A percentile compares a stretch with the other conserved stretches of the same genome.
Conservation (phyloP, 1,139 yeast species). For the Suhomyces terraborum region DNA sequence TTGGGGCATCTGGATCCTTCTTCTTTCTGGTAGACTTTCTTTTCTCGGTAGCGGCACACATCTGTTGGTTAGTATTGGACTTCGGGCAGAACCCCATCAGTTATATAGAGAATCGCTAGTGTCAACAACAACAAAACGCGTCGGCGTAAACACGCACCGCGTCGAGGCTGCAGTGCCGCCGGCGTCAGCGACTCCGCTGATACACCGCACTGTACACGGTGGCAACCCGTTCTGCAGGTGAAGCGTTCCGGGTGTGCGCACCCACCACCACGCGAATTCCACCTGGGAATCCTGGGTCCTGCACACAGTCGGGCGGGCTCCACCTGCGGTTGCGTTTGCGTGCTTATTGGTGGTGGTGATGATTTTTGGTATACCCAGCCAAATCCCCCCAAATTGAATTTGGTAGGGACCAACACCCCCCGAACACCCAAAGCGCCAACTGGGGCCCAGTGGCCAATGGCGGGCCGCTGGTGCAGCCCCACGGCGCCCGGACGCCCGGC, state of each 20-base stretch:
- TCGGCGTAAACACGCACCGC: not conserved
- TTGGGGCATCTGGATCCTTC: slow-evolving; percentile 97
- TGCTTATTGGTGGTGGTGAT: slow-evolving; percentile 10
- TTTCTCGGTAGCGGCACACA: slow-evolving; percentile 38
- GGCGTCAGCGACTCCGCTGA: not conserved
- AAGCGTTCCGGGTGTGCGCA: slow-evolving; percentile 1
- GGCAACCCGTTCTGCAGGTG: not conserved
- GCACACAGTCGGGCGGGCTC: slow-evolving; percentile 8
- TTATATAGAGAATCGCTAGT: slow-evolving; percentile 5
- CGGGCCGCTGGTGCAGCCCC: too few relatives aligned
- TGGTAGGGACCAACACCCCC: not conserved
- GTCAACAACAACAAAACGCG: slow-evolving; percentile 15
- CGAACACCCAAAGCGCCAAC: too few relatives aligned
- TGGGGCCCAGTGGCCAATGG: too few relatives aligned
- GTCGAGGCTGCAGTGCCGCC: not conserved
- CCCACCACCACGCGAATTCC: slow-evolving; percentile 6
- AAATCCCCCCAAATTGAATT: slow-evolving; percentile 17
- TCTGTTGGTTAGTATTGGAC: slow-evolving; percentile 18
- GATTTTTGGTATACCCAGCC: slow-evolving; percentile 20
- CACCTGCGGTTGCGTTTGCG: slow-evolving; percentile 10
- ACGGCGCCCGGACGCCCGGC: not conserved
- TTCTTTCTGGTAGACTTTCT: slow-evolving; percentile 53
- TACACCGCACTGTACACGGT: not conserved
- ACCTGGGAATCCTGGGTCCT: slow-evolving; percentile 5
- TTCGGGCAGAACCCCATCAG: slow-evolving; percentile 1